Base-by-base conservation (phyloP, 495 filamentous ascomycete genomes). In the Glarea lozoyensis region DNA sequence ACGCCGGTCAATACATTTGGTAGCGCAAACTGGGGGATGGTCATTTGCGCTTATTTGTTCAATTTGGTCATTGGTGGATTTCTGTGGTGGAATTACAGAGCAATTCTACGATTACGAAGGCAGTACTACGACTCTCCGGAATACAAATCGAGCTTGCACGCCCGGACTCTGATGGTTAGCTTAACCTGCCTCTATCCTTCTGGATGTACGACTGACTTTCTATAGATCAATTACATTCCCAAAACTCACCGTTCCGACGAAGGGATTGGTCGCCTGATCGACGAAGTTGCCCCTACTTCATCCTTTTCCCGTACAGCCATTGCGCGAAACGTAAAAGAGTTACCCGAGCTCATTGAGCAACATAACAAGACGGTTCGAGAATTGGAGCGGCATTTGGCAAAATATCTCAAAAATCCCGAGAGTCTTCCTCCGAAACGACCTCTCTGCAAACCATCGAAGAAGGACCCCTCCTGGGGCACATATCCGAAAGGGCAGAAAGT, bases 41-140 rank as follows among this genome's bases (percentile, higher is more conserved):
- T 95, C 9, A 68, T 82, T 3, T 73, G 81, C 48, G 86, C 87
- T 2, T 98, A 84, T 69, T 40, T 75, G 2, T 86, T 94, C 59
- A 79, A 89, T 60, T 58, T 80, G 18, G 72, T 88, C 22, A 69
- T 96, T 35, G 79, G 70, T 38, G 80, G 68, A 47, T 94, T 94
- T 56, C 63, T 98, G 15, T 98, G 88, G 87, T 78, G 73, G 64
- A 96, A 94, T 53, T 97, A 97, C 62, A 75, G 72, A 34, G 78
- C 70, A 13, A 73, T 97, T 17, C 55, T 77, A 17, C 65, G 62
- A 31, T 59, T 98, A 43, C 76, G 89, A 52, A 76, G 84, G 37
- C 56, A 74, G 23, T 95, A 94, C 56, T 89, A 94, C 54, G 69
- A 88, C 51, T 93, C 81, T 49, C 72, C 84, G 4, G 93, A 96